These are phyloP conservation scores for Panicum virgatum DNA, from an alignment of 202 grass and related monocot species.

Conservation along the genomic window DNA sequence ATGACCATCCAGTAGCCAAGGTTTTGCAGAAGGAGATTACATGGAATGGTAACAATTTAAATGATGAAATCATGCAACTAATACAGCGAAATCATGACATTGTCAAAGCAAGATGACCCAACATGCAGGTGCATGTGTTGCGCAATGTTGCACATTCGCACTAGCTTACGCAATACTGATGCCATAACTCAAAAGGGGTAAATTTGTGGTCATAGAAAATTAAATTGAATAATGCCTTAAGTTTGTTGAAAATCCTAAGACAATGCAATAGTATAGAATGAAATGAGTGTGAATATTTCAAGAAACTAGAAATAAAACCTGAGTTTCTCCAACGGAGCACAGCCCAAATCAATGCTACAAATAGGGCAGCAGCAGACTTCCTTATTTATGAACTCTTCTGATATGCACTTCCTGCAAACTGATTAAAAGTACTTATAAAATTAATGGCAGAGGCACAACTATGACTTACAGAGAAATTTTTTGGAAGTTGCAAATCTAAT, in stretches of 20 bases:
- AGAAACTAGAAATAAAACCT: constrained; percentile 47
- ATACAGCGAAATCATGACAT: background rate
- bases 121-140: background rate
- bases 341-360: constrained; percentile 70
- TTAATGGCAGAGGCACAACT: constrained; percentile 10
- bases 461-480: background rate
- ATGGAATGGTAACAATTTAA: background rate
- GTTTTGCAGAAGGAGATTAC: background rate
- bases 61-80: background rate
- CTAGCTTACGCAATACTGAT: background rate
- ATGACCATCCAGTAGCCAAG: background rate
- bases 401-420: constrained; percentile 87
- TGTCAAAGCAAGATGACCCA: constrained; percentile 24
- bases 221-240: background rate
- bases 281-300: background rate
- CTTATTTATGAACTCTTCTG: constrained; percentile 53
- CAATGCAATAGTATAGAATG: constrained; percentile 10
- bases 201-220: background rate
- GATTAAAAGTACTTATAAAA: constrained; percentile 26
- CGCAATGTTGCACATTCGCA: background rate
- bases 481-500: background rate
- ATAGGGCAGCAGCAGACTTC: constrained; percentile 59
- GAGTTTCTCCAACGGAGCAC: constrained; percentile 66
- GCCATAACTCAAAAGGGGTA: background rate
- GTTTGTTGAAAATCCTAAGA: constrained; percentile 5